These are phyloP conservation scores for Tuber indicum DNA, from an alignment of 495 filamentous ascomycete genomes.

Conservation along the genomic window DNA sequence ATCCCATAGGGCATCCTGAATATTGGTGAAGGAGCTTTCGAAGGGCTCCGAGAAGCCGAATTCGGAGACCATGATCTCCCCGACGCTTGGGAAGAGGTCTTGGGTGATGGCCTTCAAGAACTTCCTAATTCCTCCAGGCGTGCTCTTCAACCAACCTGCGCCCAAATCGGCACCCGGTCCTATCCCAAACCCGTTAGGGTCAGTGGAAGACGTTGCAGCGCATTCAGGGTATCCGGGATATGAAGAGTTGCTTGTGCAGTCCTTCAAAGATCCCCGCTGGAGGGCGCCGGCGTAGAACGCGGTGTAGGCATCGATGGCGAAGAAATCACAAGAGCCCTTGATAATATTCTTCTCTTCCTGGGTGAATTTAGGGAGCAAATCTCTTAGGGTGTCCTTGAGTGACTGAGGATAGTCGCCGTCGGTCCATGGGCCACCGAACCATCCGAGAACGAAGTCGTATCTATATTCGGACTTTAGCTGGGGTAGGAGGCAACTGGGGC, in stretches of 20 bases:
- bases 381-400: constrained; percentile 45
- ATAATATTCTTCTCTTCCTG: constrained; percentile 44
- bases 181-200: constrained; percentile 43
- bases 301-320: constrained; percentile 45
- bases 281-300: constrained; percentile 40
- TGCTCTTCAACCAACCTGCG: constrained; percentile 45
- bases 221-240: constrained; percentile 45
- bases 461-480: constrained; percentile 31
- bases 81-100: constrained; percentile 45
- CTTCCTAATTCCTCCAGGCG: constrained; percentile 44
- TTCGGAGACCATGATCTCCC: constrained; percentile 46
- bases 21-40: constrained; percentile 42
- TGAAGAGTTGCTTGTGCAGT: constrained; percentile 44
- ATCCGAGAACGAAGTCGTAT: constrained; percentile 46
- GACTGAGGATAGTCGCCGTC: constrained; percentile 46
- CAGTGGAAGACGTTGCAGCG: constrained; percentile 29
- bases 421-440: constrained; percentile 48
- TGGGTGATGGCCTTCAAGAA: constrained; percentile 47
- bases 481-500: not conserved
- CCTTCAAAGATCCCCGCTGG: constrained; percentile 37
- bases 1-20: constrained; percentile 44
- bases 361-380: constrained; percentile 43
- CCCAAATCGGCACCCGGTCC: constrained; percentile 45
- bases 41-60: constrained; percentile 49
- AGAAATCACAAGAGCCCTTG: constrained; percentile 48